Percentiles rank a stretch among this genome's conserved stretches.
Evolutionary conservation across 148 eudicot species (phyloP).

Genomic region (Chenopodium formosanum): DNA sequence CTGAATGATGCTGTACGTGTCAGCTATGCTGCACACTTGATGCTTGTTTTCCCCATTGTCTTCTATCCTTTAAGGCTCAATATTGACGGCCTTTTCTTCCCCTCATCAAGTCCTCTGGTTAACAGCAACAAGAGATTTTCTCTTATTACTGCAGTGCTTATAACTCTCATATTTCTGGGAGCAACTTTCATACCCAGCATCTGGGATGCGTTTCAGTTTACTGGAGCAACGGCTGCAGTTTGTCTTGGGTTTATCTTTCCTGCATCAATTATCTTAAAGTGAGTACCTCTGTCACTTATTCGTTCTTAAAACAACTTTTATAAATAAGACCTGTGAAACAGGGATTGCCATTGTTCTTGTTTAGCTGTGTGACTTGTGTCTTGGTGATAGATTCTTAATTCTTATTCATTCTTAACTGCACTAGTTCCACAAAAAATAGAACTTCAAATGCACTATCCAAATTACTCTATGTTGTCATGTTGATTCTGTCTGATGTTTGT

Average conservation of each 20-base stretch:
- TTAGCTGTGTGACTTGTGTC: neutral
- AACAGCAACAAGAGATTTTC: slow-evolving; percentile 46
- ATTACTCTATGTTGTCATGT: neutral
- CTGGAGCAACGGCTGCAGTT: slow-evolving; percentile 61
- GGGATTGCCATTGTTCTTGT: neutral
- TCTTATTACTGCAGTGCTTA: slow-evolving; percentile 39
- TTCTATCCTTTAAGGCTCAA: slow-evolving; percentile 64
- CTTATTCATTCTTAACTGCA: neutral
- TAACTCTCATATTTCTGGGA: slow-evolving; percentile 44
- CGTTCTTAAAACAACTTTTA: neutral
- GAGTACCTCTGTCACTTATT: neutral
- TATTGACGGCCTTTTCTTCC: slow-evolving; percentile 60
- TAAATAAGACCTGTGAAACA: neutral
- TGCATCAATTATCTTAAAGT: slow-evolving; percentile 57
- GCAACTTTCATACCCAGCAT: slow-evolving; percentile 62
- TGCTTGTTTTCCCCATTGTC: slow-evolving; percentile 78
- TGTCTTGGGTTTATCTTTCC: slow-evolving; percentile 68
- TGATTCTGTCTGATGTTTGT: neutral
- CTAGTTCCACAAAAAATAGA: neutral
- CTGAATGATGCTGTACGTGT: slow-evolving; percentile 70
- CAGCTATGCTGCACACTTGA: slow-evolving; percentile 72
- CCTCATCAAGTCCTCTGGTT: slow-evolving; percentile 44
- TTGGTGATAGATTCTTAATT: neutral
- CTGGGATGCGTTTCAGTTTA: slow-evolving; percentile 71
- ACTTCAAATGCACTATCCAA: neutral